Evolutionary conservation across 805 yeast species (phyloP).

Genomic region (Dipodascus albidus): DNA sequence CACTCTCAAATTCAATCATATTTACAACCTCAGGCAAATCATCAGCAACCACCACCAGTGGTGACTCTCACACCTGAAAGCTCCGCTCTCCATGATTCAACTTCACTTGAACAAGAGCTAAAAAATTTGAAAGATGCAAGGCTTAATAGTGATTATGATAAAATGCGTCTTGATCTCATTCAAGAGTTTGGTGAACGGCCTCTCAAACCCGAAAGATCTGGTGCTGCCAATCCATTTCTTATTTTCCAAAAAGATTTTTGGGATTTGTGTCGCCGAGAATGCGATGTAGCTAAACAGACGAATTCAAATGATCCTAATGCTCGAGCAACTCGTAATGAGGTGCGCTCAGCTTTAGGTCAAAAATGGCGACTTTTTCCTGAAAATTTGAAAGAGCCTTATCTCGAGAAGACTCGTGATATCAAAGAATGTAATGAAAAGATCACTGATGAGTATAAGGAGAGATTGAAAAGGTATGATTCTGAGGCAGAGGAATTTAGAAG

Average conservation of each 20-base stretch:
- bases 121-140: conserved; percentile 21
- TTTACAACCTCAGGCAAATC: neutral
- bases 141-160: conserved; percentile 20
- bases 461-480: conserved; percentile 24
- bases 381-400: conserved; percentile 26
- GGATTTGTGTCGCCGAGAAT: conserved; percentile 28
- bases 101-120: conserved; percentile 19
- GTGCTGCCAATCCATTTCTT: conserved; percentile 31
- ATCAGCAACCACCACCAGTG: neutral
- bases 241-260: conserved; percentile 31
- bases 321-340: conserved; percentile 29
- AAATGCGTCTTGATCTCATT: conserved; percentile 24
- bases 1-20: neutral
- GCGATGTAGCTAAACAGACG: conserved; percentile 24
- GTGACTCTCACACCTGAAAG: conserved; percentile 2
- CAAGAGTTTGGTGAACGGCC: conserved; percentile 30
- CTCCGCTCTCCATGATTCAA: neutral
- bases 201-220: conserved; percentile 26
- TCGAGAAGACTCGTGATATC: conserved; percentile 23
- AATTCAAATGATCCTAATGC: conserved; percentile 21
- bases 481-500: conserved; percentile 28
- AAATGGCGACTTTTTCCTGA: conserved; percentile 31
- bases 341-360: conserved; percentile 28
- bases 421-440: conserved; percentile 26
- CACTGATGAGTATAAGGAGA: conserved; percentile 22